phyloP scores from a whole-genome alignment of 169 alveolate genomes.

The Plasmodium inui region DNA sequence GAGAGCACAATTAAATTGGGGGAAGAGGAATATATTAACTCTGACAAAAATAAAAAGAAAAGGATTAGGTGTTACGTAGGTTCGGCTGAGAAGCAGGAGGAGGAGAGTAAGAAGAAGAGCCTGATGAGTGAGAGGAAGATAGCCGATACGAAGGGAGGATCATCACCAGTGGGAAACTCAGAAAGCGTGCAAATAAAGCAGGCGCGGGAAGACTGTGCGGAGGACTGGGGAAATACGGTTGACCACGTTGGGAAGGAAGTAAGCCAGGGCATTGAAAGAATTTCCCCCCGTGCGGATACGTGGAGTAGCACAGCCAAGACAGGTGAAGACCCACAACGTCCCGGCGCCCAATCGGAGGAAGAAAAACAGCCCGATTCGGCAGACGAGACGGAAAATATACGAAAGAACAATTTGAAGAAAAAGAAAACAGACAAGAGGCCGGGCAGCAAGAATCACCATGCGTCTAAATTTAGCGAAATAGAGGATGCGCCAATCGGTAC shows the following conservation, averaged over 20 bases:
- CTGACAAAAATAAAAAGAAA: slow-evolving; percentile 63
- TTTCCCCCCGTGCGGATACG: background rate
- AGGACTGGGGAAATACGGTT: background rate
- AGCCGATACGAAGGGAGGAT: background rate
- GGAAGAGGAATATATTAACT: slow-evolving; percentile 23
- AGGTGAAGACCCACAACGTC: background rate
- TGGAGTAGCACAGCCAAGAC: background rate
- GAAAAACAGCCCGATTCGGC: background rate
- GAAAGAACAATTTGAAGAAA: slow-evolving; percentile 12
- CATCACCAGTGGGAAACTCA: background rate
- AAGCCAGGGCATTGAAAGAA: background rate
- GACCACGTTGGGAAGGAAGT: background rate
- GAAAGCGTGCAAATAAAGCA: background rate
- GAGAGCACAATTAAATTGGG: slow-evolving; percentile 2
- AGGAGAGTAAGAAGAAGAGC: slow-evolving; percentile 30
- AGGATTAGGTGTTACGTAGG: slow-evolving; percentile 18
- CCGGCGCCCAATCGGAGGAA: background rate
- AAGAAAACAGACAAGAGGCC: background rate
- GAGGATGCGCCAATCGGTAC: background rate
- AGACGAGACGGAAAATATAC: background rate
- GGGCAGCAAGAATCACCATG: background rate
- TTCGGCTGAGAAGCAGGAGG: background rate
- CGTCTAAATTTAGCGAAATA: slow-evolving; percentile 18
- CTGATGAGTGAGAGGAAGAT: background rate
- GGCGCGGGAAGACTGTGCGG: background rate